Evolutionary conservation across 2,329 filamentous ascomycete genomes (phyloP).

Genomic region (Trichoderma gracile): DNA sequence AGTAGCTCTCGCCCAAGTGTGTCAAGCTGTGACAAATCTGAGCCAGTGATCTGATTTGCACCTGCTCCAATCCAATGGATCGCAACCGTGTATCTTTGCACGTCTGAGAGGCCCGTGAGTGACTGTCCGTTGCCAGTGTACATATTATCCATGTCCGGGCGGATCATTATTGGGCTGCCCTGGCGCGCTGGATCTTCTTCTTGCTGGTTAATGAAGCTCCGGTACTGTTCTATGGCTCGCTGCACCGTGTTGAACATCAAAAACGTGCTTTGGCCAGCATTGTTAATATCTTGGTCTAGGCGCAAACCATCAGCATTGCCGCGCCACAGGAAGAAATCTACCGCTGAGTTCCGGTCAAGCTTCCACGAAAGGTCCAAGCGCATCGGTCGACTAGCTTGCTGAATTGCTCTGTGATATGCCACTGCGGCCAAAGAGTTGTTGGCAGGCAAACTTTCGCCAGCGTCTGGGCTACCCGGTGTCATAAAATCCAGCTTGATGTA

Average conservation of each 20-base stretch:
- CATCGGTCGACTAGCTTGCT: slow-evolving; percentile 19
- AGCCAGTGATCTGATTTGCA: slow-evolving; percentile 10
- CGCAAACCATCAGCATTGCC: slow-evolving; percentile 15
- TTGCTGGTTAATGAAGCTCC: slow-evolving; percentile 18
- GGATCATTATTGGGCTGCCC: slow-evolving; percentile 13
- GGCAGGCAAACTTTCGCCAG: background rate
- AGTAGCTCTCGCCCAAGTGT: slow-evolving; percentile 6
- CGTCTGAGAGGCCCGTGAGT: slow-evolving; percentile 9
- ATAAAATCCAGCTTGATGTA: slow-evolving; percentile 18
- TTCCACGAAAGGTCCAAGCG: slow-evolving; percentile 17
- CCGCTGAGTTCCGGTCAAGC: slow-evolving; percentile 6
- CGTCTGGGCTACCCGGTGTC: slow-evolving; percentile 10
- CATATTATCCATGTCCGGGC: slow-evolving; percentile 18
- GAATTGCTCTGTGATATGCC: slow-evolving; percentile 15
- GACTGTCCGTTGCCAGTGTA: slow-evolving; percentile 12
- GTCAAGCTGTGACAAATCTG: slow-evolving; percentile 10
- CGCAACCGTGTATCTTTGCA: slow-evolving; percentile 15
- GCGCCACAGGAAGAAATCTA: slow-evolving; percentile 15
- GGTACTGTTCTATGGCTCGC: slow-evolving; percentile 16
- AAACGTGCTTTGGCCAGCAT: background rate
- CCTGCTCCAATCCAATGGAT: slow-evolving; percentile 19
- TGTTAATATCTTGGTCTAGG: slow-evolving; percentile 17
- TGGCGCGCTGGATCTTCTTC: slow-evolving; percentile 19
- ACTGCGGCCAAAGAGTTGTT: slow-evolving; percentile 17
- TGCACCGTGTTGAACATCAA: slow-evolving; percentile 9